These are phyloP conservation scores for Prosopis cineraria DNA, from an alignment of 306 rosid genomes.

Conservation along the genomic window DNA sequence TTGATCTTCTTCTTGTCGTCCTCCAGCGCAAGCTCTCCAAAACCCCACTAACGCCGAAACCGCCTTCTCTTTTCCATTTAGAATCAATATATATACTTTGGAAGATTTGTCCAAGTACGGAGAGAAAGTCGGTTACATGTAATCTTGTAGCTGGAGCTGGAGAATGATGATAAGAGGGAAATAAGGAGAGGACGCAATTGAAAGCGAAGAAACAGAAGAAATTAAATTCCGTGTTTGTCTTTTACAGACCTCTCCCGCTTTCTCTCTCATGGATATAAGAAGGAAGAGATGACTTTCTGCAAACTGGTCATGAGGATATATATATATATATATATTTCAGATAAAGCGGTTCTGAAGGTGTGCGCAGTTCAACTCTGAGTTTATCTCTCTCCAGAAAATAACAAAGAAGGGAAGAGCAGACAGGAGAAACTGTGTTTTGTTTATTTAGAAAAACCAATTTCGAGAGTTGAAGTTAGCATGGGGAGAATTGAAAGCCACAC, in stretches of 20 bases:
- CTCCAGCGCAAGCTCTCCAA: slow-evolving; percentile 36
- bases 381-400: slow-evolving; percentile 28
- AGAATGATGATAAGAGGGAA: slow-evolving; percentile 24
- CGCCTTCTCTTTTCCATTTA: slow-evolving; percentile 44
- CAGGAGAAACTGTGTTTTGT: slow-evolving; percentile 32
- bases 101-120: slow-evolving; percentile 5
- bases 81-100: slow-evolving; percentile 22
- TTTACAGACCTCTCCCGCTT: slow-evolving; percentile 3
- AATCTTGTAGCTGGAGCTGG: slow-evolving; percentile 23
- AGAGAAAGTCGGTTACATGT: slow-evolving; percentile 60
- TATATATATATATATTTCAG: slow-evolving; percentile 25
- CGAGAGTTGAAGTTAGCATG: slow-evolving; percentile 15
- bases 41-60: slow-evolving; percentile 56
- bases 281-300: slow-evolving; percentile 45
- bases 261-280: slow-evolving; percentile 28
- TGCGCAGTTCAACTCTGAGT: slow-evolving; percentile 35
- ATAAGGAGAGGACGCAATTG: slow-evolving; percentile 37
- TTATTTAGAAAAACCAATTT: slow-evolving; percentile 18
- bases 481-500: slow-evolving; percentile 24
- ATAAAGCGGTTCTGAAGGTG: slow-evolving; percentile 52
- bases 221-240: slow-evolving; percentile 18
- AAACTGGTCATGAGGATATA: slow-evolving; percentile 24
- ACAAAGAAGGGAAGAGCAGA: slow-evolving; percentile 18
- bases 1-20: slow-evolving; percentile 32
- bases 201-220: slow-evolving; percentile 58